Evolutionary conservation across 768 basidiomycete genomes (phyloP).

Genomic region (Boletus insuetus): DNA sequence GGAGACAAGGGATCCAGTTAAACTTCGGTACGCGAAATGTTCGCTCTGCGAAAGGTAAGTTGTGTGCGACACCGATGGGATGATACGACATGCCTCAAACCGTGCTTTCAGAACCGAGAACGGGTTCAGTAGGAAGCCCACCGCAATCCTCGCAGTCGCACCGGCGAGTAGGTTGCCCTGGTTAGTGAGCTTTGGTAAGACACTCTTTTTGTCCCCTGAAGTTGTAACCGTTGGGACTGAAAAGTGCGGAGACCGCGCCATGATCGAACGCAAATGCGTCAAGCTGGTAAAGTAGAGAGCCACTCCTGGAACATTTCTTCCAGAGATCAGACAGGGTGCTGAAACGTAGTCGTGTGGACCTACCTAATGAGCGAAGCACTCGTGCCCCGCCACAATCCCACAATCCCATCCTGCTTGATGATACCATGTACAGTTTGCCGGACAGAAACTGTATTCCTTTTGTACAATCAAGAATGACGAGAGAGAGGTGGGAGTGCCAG

Average conservation of each 20-base stretch:
- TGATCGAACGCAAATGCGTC: slow-evolving; percentile 72
- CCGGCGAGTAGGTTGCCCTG: slow-evolving; percentile 87
- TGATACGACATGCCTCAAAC: slow-evolving; percentile 67
- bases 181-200: slow-evolving; percentile 66
- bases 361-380: slow-evolving; percentile 74
- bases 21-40: slow-evolving; percentile 65
- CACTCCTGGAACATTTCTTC: slow-evolving; percentile 89
- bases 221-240: slow-evolving; percentile 28
- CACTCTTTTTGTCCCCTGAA: slow-evolving; percentile 39
- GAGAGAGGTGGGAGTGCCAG: neutral
- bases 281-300: slow-evolving; percentile 89
- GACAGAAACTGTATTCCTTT: slow-evolving; percentile 42
- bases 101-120: slow-evolving; percentile 90
- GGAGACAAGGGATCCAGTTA: slow-evolving; percentile 55
- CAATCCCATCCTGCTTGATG: slow-evolving; percentile 56
- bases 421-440: slow-evolving; percentile 55
- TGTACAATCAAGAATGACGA: neutral
- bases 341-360: slow-evolving; percentile 1
- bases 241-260: slow-evolving; percentile 76
- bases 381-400: slow-evolving; percentile 88
- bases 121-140: slow-evolving; percentile 86
- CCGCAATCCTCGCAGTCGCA: slow-evolving; percentile 72
- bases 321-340: neutral
- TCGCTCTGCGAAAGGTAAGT: slow-evolving; percentile 55
- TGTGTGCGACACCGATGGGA: neutral